Conservation (phyloP, 768 basidiomycete species). For the Lanmaoa pseudosensibilis region DNA sequence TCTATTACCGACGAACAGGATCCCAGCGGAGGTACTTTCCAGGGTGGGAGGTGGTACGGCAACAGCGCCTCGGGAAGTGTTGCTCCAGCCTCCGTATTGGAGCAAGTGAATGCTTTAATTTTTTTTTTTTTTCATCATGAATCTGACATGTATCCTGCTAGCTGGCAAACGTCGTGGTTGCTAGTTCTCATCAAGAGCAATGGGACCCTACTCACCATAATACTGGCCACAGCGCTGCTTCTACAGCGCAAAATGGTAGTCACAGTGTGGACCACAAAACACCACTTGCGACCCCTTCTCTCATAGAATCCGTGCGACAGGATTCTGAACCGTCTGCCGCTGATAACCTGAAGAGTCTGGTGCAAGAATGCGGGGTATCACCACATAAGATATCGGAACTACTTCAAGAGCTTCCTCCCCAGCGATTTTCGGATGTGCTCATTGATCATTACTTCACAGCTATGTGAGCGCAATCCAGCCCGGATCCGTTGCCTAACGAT, state of each 20-base stretch:
- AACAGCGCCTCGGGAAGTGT: constrained; percentile 82
- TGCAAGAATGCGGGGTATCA: constrained; percentile 90
- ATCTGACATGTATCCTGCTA: constrained; percentile 32
- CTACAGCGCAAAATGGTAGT: constrained; percentile 23
- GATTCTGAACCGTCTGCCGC: constrained; percentile 55
- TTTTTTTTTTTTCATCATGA: constrained; percentile 9
- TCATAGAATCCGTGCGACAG: constrained; percentile 44
- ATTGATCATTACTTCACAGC: constrained; percentile 79
- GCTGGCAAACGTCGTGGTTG: constrained; percentile 56
- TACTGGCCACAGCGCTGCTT: constrained; percentile 8
- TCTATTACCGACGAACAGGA: constrained; percentile 81
- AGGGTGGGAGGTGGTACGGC: constrained; percentile 86
- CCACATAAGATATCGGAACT: constrained; percentile 90
- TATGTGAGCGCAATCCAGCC: constrained; percentile 48
- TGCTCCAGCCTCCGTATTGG: constrained; percentile 74
- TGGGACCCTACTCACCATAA: constrained; percentile 26
- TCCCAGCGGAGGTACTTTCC: constrained; percentile 71
- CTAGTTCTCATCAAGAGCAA: constrained; percentile 34
- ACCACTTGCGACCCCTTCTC: constrained; percentile 28
- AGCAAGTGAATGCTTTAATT: constrained; percentile 72
- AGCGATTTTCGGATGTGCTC: constrained; percentile 69
- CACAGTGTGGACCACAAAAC: constrained; percentile 30
- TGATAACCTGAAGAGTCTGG: constrained; percentile 80
- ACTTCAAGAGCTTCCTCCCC: constrained; percentile 83
- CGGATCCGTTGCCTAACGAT: background rate